Percentiles rank a stretch among this genome's conserved stretches.
Conservation (phyloP, 2,329 filamentous ascomycete species). For the Daldinia eschscholtzii region DNA sequence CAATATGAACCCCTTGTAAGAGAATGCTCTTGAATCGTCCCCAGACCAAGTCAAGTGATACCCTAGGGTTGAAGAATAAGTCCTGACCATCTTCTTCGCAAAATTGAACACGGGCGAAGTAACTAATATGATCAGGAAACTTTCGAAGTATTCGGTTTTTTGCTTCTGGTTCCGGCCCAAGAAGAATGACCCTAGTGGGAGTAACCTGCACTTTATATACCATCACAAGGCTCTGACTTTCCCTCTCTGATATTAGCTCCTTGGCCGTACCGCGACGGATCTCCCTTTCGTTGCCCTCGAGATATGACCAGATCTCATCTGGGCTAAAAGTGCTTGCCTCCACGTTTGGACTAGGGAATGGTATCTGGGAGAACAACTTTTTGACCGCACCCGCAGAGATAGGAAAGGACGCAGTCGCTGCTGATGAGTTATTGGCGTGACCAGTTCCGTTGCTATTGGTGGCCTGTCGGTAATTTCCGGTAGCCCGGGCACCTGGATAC, state of each 20-base stretch:
- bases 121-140: conserved; percentile 69
- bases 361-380: conserved; percentile 64
- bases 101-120: conserved; percentile 79
- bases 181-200: conserved; percentile 68
- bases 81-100: conserved; percentile 78
- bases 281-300: conserved; percentile 59
- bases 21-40: conserved; percentile 72
- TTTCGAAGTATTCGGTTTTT: conserved; percentile 79
- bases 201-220: conserved; percentile 71
- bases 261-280: conserved; percentile 48
- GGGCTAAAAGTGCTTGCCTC: conserved; percentile 58
- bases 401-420: conserved; percentile 48
- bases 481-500: background rate
- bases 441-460: background rate
- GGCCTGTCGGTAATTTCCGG: background rate
- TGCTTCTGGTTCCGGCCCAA: conserved; percentile 74
- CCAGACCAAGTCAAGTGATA: conserved; percentile 65
- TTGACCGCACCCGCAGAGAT: conserved; percentile 68
- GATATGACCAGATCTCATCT: conserved; percentile 49
- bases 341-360: conserved; percentile 65
- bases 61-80: conserved; percentile 67
- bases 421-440: conserved; percentile 13
- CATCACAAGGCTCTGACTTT: conserved; percentile 59
- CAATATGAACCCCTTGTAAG: conserved; percentile 70
- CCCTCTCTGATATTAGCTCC: conserved; percentile 48